Evolutionary conservation across 2,329 filamentous ascomycete species (phyloP), one percentile per base, ranked within the genome.

Genomic region (Septoria linicola): DNA sequence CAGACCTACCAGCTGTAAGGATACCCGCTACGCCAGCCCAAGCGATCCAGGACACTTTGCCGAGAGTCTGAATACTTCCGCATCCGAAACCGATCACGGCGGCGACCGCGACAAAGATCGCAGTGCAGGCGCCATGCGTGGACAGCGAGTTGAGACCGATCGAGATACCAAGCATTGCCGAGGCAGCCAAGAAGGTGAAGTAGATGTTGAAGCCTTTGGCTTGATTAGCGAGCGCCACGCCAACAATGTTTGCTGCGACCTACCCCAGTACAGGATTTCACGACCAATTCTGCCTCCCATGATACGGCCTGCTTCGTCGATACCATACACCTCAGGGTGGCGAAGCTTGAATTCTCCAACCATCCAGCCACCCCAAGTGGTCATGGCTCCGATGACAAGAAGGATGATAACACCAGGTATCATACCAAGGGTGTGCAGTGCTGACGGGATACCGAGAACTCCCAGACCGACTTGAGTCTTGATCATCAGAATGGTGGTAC

Each of bases 301-400:
- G 45, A 81, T 73, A 35, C 66, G 66, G 13, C 79, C 79, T 0
- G 77, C 79, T 55, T 82, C 79, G 35, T 79, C 79, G 68, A 81
- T 81, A 44, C 75, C 76, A 59, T 82, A 80, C 2, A 81, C 78
- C 53, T 80, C 71, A 1, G 75, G 74, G 59, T 81, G 79, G 11
- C 70, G 68, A 25, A 79, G 57, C 59, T 81, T 81, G 68, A 81
- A 81, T n/a, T 67, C 59, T 7, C 74, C 76, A 8, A 79, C 67
- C 19, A 77, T 73, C 54, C 75, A 77, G 45, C 70, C 68, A 2
- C 74, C 76, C 76, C 76, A 79, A 2, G 72, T 74, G 0, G 75
- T 77, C 55, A 78, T 75, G 16, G 23, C 52, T 1, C 66, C 71
- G 21, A 78, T 70, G 2, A 59, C 49, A 2, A 70, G 32, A 5